Evolutionary conservation across 495 filamentous ascomycete genomes (phyloP), one percentile per base, ranked within the genome.

Genomic region (Oidiodendron maius): DNA sequence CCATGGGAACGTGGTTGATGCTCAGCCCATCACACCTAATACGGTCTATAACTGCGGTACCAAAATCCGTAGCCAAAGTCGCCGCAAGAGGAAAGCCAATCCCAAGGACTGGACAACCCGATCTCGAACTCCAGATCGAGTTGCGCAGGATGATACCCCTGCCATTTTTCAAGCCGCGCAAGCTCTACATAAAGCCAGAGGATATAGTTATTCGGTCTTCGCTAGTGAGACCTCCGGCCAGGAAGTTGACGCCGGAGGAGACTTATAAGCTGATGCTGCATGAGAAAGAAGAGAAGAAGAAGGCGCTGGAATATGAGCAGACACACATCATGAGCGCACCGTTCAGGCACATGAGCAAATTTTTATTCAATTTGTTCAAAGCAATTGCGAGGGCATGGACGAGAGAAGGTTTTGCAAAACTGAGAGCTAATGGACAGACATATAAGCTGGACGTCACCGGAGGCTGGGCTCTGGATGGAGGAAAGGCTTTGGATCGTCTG

Each of bases 391-490:
- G 74, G 21, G 61, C 68, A 2, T 63, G 75, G 34, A 65, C 61
- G 20, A 61, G 72, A 25, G 71, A 72, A 35, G 75, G 75, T 0
- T 78, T 76, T 47, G 60, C 61, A 26, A 25, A 56, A 17, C 50
- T 65, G 12, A 32, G 41, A 15, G 45, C 52, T 8, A 50, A 53
- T 15, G 44, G 35, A 8, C 15, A 40, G 15, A 36, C 13, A 1
- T 77, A 72, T 55, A 77, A 74, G 62, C 34, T 80, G 6, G 74
- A 80, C 48, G 59, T 71, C 23, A 64, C 60, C 1, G 68, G 65
- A 1, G 74, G 72, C 1, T 77, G 71, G 61, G 71, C 69, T 5
- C 55, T 76, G 43, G 75, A 78, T 43, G 60, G 71, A 13, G 75
- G 75, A 12, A 61, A 65, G 34, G 75, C 71, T 4, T 56, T 80